Evolutionary conservation across 2,329 filamentous ascomycete species (phyloP), one percentile per base, ranked within the genome.

Genomic region (Orbilia oligospora): DNA sequence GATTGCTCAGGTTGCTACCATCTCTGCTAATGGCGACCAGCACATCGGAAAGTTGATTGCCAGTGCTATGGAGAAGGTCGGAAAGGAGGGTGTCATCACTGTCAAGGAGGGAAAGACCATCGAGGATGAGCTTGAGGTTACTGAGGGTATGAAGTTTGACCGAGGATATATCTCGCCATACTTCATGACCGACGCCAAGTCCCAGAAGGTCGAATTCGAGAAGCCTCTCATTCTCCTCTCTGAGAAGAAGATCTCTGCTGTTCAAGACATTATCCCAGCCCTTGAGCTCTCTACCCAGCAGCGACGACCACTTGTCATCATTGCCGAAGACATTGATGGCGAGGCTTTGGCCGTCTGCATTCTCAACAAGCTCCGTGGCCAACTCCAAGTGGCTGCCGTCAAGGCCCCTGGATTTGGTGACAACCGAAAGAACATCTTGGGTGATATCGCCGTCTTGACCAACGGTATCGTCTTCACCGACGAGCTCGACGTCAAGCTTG

Each of bases 101-200:
- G 95, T 98, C 84, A 99, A 99, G 92, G 96, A 99, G 89, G 96
- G 96, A 85, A 99, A 98, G 92, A 98, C 96, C 79, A 91, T 97
- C 84, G 91, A 93, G 83, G 96, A 99, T 83, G 96, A 99, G 90
- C 92, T 99, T 71, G 96, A 99, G 88, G 91, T 99, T 80, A 99
- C 96, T 77, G 96, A 99, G 91, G 96, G 96, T 85, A 99, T 99
- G 96, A 94, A 96, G 86, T 99, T 99, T 88, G 96, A 99, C 90
- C 95, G 96, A 84, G 96, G 96, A 80, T 99, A 92, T 86, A 95
- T 97, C 85, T 99, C 96, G 27, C 94, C 96, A 83, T 99, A 99
- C 91, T 99, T 99, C 89, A 99, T 99, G 88, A 99, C 96, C 88
- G 96, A 99, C 84, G 88, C 94, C 90, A 99, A 99, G 91, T 86